These are phyloP conservation scores for Epichloe uncinata DNA, from an alignment of 2,329 filamentous ascomycete species.

Conservation along the genomic window DNA sequence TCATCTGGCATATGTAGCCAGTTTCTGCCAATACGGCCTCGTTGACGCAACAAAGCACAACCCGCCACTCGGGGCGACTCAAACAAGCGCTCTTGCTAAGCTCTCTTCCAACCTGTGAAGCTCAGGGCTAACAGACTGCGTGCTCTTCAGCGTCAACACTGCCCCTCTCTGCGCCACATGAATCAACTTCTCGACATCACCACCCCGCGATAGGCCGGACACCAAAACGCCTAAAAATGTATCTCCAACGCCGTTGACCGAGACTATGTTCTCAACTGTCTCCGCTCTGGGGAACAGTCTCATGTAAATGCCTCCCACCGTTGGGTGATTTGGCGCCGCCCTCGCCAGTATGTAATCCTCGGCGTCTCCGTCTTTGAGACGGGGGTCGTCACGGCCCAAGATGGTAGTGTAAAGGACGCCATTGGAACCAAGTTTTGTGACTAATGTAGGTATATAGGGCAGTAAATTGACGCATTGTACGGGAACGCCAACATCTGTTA, in stretches of 20 bases:
- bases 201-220: slow-evolving; percentile 56
- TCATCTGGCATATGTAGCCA: no score
- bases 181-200: slow-evolving; percentile 47
- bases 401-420: slow-evolving; percentile 68
- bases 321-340: slow-evolving; percentile 34
- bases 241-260: slow-evolving; percentile 89
- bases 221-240: slow-evolving; percentile 79
- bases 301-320: slow-evolving; percentile 73
- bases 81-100: slow-evolving; percentile 14
- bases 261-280: slow-evolving; percentile 58
- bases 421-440: slow-evolving; percentile 67
- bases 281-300: slow-evolving; percentile 53
- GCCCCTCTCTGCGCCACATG: slow-evolving; percentile 71
- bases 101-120: slow-evolving; percentile 32
- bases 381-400: slow-evolving; percentile 51
- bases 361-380: slow-evolving; percentile 47
- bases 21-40: no score
- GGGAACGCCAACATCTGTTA: slow-evolving; percentile 72
- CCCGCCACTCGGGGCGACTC: background rate
- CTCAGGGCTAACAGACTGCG: slow-evolving; percentile 54
- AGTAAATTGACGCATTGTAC: slow-evolving; percentile 74
- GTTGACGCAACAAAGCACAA: no score
- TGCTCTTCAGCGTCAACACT: slow-evolving; percentile 61
- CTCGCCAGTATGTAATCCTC: slow-evolving; percentile 61
- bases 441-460: slow-evolving; percentile 72